A percentile compares a stretch with the other conserved stretches of the same genome.
Evolutionary conservation across 225 moss, liverwort and hornwort species (phyloP).

Genomic region (Asterella californica): DNA sequence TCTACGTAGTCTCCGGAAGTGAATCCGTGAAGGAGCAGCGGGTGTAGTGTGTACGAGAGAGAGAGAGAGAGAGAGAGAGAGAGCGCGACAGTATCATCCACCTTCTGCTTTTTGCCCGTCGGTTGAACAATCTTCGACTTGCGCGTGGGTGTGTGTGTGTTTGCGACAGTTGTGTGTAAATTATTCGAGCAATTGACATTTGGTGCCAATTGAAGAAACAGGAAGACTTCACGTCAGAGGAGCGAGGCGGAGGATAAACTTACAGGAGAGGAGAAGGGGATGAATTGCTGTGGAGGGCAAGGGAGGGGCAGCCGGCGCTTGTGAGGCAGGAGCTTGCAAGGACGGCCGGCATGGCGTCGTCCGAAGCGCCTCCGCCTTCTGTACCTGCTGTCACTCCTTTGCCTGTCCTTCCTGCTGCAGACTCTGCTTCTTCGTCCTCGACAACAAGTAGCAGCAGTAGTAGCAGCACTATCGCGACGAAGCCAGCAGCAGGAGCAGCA

Average conservation of each 20-base stretch:
- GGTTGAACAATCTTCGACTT: neutral
- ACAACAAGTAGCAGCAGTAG: slow-evolving; percentile 20
- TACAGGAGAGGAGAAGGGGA: slow-evolving; percentile 26
- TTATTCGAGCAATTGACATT: neutral
- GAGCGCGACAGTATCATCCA: neutral
- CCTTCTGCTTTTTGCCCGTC: neutral
- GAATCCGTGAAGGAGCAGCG: slow-evolving; percentile 5
- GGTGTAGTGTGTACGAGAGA: neutral
- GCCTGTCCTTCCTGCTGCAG: slow-evolving; percentile 36
- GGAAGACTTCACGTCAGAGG: neutral
- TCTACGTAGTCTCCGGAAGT: neutral
- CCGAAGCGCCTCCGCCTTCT: slow-evolving; percentile 51
- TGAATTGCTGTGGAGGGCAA: slow-evolving; percentile 52
- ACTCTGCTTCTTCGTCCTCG: slow-evolving; percentile 22
- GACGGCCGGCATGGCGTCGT: slow-evolving; percentile 50
- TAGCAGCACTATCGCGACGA: neutral
- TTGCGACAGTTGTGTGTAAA: neutral
- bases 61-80: neutral
- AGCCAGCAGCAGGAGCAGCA: slow-evolving; percentile 7
- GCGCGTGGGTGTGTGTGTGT: neutral
- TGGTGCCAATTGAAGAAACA: neutral
- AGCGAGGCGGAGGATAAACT: neutral
- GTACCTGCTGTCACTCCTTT: slow-evolving; percentile 51
- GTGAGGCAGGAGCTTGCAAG: slow-evolving; percentile 49
- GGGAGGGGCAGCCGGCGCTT: slow-evolving; percentile 54